Evolutionary conservation across 441 rosid species (phyloP), one percentile per base, ranked within the genome.

Genomic region (Croton laevigatus): DNA sequence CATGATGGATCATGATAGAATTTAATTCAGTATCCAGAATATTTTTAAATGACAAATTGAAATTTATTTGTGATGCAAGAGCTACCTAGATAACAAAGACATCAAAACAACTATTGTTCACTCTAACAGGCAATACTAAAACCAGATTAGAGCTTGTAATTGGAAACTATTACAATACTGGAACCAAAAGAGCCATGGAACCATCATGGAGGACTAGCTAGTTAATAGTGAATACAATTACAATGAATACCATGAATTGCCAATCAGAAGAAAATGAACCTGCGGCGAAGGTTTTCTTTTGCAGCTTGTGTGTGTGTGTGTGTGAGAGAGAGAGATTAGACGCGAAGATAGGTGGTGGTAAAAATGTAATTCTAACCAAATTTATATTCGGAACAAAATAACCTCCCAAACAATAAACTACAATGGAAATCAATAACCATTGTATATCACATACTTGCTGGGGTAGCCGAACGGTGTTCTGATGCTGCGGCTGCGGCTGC

Each of bases 381-480:
- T 20, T 66, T 49, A 22, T 61, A 19, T n/a, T 16, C 49, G 42
- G 32, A 49, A 51, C 19, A 32, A 22, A 73, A 37, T 27, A 46
- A 11, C 11, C 40, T 57, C 38, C 37, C 58, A 16, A 54, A 66
- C 62, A 46, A 71, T 5, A 60, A 46, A 34, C 12, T 52, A 17
- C 12, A 67, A 55, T 69, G 16, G 58, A 12, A 61, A 45, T 45
- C 12, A 23, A 57, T 32, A 14, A 65, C 10, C 17, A 58, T 66
- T 22, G 17, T 46, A 69, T 63, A 62, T 55, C 53, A 76, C 85
- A 62, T 81, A 91, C 98, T 78, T 88, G 98, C 71, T 87, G 96
- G 27, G 91, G 77, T 68, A 87, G 68, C 55, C 90, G 90, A 59
- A 80, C 79, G 40, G 85, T 59, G 69, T 58, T 81, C 75, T 90